Evolutionary conservation across 78 protist species (phyloP), one percentile per base, ranked within the genome.

Genomic region (Pirum gemmata): DNA sequence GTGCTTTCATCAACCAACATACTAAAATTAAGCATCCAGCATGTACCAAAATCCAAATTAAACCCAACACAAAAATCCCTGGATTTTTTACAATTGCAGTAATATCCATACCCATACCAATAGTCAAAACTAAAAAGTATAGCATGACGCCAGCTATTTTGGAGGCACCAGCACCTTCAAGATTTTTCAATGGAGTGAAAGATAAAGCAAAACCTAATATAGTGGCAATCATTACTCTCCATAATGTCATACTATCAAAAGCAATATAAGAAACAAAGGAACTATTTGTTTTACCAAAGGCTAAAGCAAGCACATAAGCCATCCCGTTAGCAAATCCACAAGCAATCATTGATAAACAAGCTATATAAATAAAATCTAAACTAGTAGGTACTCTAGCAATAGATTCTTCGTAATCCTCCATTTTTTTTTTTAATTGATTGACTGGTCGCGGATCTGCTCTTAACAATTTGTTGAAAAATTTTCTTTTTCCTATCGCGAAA

Each of bases 51-150:
- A 76, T 76, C 79, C 79, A 76, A 37, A 76, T 76, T 18, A 76
- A 76, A 37, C 79, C 79, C 13, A 76, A 37, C 2, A 76, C 79
- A 76, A 76, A 76, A 13, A 76, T 76, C 61, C 79, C 79, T 37
- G 79, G 79, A 37, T 76, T 76, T 36, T 37, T 13, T 18, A 76
- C 79, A 76, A 76, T 76, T 2, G 79, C 2, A 13, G 79, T 76
- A 37, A 76, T 76, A 13, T 76, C 79, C 79, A 76, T 76, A 37
- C 79, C 79, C 79, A 76, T 76, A 2, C 79, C 79, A 13, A 76
- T 76, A 37, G 79, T 76, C 79, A 76, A 36, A 18, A 76, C 79
- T 36, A 76, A 38, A 37, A 38, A 76, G 79, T 76, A 76, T 13
- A 76, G 13, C 61, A 76, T 38, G 13, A 76, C 79, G 13, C 38